Base-by-base conservation (phyloP, 192 early-diverging fungal species). In the Coemansia sp. region DNA sequence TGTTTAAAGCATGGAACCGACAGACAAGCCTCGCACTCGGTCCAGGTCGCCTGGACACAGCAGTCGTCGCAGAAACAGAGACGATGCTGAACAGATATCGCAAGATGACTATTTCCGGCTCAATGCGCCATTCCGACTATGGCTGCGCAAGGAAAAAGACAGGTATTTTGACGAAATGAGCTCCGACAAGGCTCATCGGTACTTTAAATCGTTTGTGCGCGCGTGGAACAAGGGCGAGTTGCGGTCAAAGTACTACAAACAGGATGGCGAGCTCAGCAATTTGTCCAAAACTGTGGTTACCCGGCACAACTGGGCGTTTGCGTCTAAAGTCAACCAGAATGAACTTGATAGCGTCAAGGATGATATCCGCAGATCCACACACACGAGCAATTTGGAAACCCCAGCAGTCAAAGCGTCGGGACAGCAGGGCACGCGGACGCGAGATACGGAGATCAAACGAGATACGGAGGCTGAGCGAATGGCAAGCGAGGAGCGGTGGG, bases 201-300 rank as follows among this genome's bases (percentile, higher is more conserved):
- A 91, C 42, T 97, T 97, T 80, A 83, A 65, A 5, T 94, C 91
- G 37, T 96, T 96, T 81, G 90, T 91, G 52, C 87, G 83, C 17
- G 82, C 83, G n/a, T 96, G 94, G 94, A 96, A 96, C 71, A 70
- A 83, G 38, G 87, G 81, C 34, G 82, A 85, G 44, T 68, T 93
- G 17, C 79, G 87, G 47, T 78, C 86, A 77, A 81, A 63, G 40
- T 69, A 69, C 22, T 65, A 69, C 57, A 42, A 49, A 12, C 73
- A 83, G 19, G 90, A 90, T 21, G 82, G 89, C n/a, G 72, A 81
- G 19, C 81, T 92, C 1, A 70, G 90, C 0, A 84, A 88, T 28
- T 42, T 94, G 8, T 64, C 84, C 0, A 83, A 83, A 14, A 77
- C 81, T 14, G 87, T 84, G 38, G 72, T 86, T 7, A 92, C 89